Conservation (phyloP, 345 rosid species). For the Draba incana region DNA sequence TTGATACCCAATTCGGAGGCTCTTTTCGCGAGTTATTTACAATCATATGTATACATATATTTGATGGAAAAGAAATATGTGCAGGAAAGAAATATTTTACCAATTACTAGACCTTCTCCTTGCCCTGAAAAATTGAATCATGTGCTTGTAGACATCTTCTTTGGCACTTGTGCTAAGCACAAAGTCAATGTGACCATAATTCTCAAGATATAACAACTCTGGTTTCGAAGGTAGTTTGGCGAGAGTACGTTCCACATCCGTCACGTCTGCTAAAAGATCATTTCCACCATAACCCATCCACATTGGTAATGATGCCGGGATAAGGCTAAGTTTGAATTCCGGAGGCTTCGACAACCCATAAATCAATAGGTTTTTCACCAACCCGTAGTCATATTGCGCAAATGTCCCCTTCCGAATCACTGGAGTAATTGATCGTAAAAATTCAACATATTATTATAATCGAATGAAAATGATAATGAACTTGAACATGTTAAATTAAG, state of each 20-base stretch:
- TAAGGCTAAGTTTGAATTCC: constrained; percentile 58
- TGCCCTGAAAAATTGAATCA: constrained; percentile 71
- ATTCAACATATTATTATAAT: background rate
- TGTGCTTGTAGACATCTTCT: constrained; percentile 59
- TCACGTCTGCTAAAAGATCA: constrained; percentile 71
- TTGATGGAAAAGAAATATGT: background rate
- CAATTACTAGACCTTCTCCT: constrained; percentile 46
- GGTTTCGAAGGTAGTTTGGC: constrained; percentile 57
- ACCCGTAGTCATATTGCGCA: constrained; percentile 74
- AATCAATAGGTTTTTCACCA: constrained; percentile 56
- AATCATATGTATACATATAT: background rate
- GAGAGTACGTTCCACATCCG: constrained; percentile 70
- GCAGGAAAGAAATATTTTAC: constrained; percentile 33
- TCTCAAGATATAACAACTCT: constrained; percentile 68
- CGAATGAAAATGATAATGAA: background rate
- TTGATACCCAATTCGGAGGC: too few relatives aligned
- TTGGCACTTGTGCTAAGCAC: constrained; percentile 57
- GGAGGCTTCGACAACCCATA: constrained; percentile 72
- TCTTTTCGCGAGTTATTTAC: too few relatives aligned
- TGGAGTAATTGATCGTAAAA: constrained; percentile 28
- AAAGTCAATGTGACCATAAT: constrained; percentile 80
- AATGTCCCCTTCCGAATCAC: constrained; percentile 95
- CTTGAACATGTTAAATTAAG: background rate
- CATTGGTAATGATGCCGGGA: constrained; percentile 72
- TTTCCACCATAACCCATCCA: constrained; percentile 92